Percentiles rank a stretch among this genome's conserved stretches.
phyloP scores from a whole-genome alignment of 495 filamentous ascomycete species.

The Cercophora samala region DNA sequence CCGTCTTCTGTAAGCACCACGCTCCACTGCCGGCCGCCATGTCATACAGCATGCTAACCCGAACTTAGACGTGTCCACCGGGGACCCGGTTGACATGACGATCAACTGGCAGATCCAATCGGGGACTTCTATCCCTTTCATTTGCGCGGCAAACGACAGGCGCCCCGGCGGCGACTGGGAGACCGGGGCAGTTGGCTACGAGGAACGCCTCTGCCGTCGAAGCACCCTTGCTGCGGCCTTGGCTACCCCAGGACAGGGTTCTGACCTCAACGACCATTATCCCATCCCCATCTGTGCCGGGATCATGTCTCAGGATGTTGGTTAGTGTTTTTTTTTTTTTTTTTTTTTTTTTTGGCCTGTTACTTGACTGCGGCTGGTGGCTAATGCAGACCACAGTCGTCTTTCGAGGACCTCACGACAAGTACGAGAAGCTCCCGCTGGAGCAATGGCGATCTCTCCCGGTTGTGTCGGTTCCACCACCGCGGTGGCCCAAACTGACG shows the following conservation, averaged over 20 bases:
- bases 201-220: slow-evolving; percentile 65
- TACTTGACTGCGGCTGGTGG: neutral
- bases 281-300: slow-evolving; percentile 64
- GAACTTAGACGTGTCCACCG: slow-evolving; percentile 52
- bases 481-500: slow-evolving; percentile 66
- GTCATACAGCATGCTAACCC: slow-evolving; percentile 15
- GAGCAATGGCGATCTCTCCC: slow-evolving; percentile 53
- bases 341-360: no score
- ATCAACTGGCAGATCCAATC: slow-evolving; percentile 52
- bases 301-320: slow-evolving; percentile 63
- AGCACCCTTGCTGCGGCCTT: slow-evolving; percentile 67
- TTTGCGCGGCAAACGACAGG: slow-evolving; percentile 73
- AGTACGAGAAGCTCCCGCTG: slow-evolving; percentile 44
- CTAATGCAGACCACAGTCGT: slow-evolving; percentile 32
- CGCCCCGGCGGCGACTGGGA: slow-evolving; percentile 76
- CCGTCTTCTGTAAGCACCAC: slow-evolving; percentile 40
- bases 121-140: slow-evolving; percentile 55
- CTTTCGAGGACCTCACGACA: slow-evolving; percentile 47
- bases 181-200: slow-evolving; percentile 65
- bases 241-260: slow-evolving; percentile 49
- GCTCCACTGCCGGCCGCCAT: neutral
- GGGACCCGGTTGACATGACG: slow-evolving; percentile 67
- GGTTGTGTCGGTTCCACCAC: slow-evolving; percentile 68
- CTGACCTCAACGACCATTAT: slow-evolving; percentile 52
- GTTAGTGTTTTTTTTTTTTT: no score